These are phyloP conservation scores for Metschnikowia anglica DNA, from an alignment of 805 yeast genomes.

Conservation along the genomic window DNA sequence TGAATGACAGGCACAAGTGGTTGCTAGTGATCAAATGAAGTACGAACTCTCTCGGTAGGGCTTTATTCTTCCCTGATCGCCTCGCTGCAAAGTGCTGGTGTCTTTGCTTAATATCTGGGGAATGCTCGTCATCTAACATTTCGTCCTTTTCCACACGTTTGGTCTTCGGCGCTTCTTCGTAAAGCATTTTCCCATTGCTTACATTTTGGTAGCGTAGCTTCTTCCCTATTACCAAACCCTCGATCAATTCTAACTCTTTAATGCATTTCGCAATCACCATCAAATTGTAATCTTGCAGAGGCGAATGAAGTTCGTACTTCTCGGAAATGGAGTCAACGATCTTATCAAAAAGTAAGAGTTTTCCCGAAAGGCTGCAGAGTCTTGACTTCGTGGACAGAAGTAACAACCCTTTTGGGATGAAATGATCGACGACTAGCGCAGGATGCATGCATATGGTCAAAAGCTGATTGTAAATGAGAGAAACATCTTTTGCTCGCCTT, in stretches of 20 bases:
- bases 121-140: slow-evolving; percentile 13
- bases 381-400: slow-evolving; percentile 63
- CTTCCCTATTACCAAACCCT: slow-evolving; percentile 75
- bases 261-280: slow-evolving; percentile 57
- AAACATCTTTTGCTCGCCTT: slow-evolving; percentile 21
- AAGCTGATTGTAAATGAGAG: slow-evolving; percentile 46
- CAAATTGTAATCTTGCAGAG: slow-evolving; percentile 20
- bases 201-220: slow-evolving; percentile 61
- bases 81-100: slow-evolving; percentile 11
- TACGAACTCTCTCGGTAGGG: slow-evolving; percentile 4
- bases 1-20: slow-evolving; percentile 17
- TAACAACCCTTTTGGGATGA: slow-evolving; percentile 66
- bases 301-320: slow-evolving; percentile 13
- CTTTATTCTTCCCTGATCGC: not conserved
- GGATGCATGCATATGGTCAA: slow-evolving; percentile 62
- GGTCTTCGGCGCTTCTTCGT: slow-evolving; percentile 31
- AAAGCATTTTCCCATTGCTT: slow-evolving; percentile 57
- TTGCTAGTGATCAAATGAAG: slow-evolving; percentile 19
- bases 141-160: slow-evolving; percentile 9
- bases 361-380: slow-evolving; percentile 55
- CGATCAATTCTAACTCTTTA: slow-evolving; percentile 75
- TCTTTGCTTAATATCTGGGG: slow-evolving; percentile 11
- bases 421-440: slow-evolving; percentile 71
- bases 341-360: slow-evolving; percentile 54
- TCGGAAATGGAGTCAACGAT: slow-evolving; percentile 40